phyloP scores from a whole-genome alignment of 306 rosid species.

The Citrullus colocynthis region DNA sequence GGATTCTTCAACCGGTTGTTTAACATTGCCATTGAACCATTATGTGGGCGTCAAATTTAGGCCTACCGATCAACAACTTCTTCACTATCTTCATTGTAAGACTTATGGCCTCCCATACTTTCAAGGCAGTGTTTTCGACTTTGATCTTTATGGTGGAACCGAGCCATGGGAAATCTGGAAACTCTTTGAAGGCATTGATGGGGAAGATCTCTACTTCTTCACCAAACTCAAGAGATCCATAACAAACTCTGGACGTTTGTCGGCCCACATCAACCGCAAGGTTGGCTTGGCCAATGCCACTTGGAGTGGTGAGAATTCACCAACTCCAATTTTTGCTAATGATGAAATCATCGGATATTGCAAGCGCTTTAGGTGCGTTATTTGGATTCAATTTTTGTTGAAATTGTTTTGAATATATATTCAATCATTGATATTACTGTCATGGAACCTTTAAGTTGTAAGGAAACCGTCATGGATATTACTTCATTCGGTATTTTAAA shows the following conservation, averaged over 20 bases:
- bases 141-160: background rate
- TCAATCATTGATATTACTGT: no score
- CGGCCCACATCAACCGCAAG: background rate
- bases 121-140: background rate
- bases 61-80: no score
- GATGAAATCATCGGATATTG: background rate
- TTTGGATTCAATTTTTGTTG: no score
- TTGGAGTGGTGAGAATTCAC: background rate
- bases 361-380: background rate
- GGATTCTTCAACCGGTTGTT: no score
- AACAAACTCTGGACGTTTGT: background rate
- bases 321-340: background rate
- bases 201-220: background rate
- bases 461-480: no score
- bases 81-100: no score
- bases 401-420: no score
- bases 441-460: background rate
- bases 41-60: no score
- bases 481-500: no score
- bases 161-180: background rate
- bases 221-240: background rate
- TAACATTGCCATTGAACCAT: no score
- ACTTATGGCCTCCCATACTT: background rate
- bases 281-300: background rate
- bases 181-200: background rate